Conservation (phyloP, 345 rosid genomes). For the Citrus cavaleriei region DNA sequence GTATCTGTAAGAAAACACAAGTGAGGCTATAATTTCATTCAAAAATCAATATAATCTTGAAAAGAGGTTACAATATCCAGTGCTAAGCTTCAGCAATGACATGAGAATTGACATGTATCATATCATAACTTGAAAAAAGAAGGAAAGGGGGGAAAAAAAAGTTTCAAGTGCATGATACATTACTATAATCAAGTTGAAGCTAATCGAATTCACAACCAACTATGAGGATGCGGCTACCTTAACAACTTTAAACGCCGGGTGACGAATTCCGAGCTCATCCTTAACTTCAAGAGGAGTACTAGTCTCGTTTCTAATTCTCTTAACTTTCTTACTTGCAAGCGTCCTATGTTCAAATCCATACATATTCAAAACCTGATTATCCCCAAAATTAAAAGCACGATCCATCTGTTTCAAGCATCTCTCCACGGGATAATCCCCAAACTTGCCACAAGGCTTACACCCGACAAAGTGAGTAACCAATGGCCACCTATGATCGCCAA, state of each 20-base stretch:
- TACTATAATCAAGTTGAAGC: neutral
- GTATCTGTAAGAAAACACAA: neutral
- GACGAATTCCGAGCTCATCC: conserved; percentile 43
- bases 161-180: neutral
- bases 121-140: neutral
- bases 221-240: conserved; percentile 19
- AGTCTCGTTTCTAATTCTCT: conserved; percentile 42
- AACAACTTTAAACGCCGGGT: conserved; percentile 36
- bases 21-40: neutral
- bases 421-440: conserved; percentile 61
- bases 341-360: conserved; percentile 48
- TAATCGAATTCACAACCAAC: neutral
- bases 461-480: conserved; percentile 66
- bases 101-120: conserved; percentile 7
- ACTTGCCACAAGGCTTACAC: conserved; percentile 65
- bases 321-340: conserved; percentile 38
- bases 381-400: conserved; percentile 57
- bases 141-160: neutral
- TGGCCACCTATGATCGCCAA: conserved; percentile 64
- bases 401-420: conserved; percentile 70
- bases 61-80: conserved; percentile 3
- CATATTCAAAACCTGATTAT: conserved; percentile 53
- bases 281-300: conserved; percentile 35
- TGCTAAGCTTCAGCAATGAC: neutral
- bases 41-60: conserved; percentile 16